phyloP scores from a whole-genome alignment of 2,329 filamentous ascomycete genomes.

The Emericellopsis cladophorae region DNA sequence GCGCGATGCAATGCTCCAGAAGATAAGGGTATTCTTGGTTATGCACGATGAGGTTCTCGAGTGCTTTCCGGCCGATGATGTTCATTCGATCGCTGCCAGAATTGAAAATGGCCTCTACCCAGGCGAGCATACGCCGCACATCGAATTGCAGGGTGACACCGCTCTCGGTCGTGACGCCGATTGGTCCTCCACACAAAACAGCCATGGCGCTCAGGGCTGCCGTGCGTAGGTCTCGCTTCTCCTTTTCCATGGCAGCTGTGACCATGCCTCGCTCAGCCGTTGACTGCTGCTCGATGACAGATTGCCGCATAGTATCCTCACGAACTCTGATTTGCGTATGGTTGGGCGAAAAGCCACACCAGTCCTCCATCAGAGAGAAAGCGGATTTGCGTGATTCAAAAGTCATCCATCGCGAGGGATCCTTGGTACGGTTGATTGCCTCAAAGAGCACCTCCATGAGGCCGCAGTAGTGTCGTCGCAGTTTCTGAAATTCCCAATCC shows the following conservation, averaged over 20 bases:
- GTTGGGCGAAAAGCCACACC: constrained; percentile 95
- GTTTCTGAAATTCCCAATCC: constrained; percentile 86
- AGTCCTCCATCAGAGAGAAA: constrained; percentile 96
- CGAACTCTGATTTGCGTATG: constrained; percentile 68
- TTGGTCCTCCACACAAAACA: constrained; percentile 72
- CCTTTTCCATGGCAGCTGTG: constrained; percentile 89
- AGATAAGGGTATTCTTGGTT: constrained; percentile 81
- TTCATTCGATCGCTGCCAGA: constrained; percentile 87
- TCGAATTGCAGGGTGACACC: constrained; percentile 85
- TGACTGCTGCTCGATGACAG: constrained; percentile 68
- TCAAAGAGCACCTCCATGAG: constrained; percentile 88
- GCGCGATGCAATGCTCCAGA: constrained; percentile 78
- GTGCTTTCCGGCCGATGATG: constrained; percentile 71
- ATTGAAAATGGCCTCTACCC: constrained; percentile 92
- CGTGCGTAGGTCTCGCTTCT: constrained; percentile 83
- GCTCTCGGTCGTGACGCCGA: constrained; percentile 80
- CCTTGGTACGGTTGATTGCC: constrained; percentile 72
- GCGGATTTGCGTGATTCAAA: constrained; percentile 94
- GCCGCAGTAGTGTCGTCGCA: constrained; percentile 88
- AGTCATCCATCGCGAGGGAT: constrained; percentile 88
- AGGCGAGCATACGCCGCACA: constrained; percentile 79
- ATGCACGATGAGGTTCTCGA: constrained; percentile 81
- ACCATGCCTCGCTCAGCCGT: constrained; percentile 63
- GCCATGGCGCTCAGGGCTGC: constrained; percentile 94
- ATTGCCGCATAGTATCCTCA: constrained; percentile 80